Percentiles rank a stretch among this genome's conserved stretches.
Evolutionary conservation across 805 yeast genomes (phyloP).

Genomic region (Candida schatavii): DNA sequence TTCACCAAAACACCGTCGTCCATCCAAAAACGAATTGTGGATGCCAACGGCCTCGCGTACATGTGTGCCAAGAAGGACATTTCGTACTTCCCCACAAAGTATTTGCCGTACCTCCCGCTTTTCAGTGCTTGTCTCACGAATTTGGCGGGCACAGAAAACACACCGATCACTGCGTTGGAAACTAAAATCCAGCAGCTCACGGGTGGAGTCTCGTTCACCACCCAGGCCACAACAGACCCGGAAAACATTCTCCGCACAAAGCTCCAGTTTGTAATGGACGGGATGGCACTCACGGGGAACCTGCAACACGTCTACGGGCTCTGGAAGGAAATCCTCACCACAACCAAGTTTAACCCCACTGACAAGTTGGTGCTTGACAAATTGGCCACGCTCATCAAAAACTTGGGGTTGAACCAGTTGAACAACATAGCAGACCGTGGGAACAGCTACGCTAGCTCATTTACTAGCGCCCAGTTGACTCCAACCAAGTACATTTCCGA

Average conservation of each 20-base stretch:
- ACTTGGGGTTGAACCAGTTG: slow-evolving; percentile 72
- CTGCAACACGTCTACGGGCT: slow-evolving; percentile 57
- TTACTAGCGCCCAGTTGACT: slow-evolving; percentile 63
- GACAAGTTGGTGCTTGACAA: slow-evolving; percentile 50
- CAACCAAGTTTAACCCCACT: slow-evolving; percentile 62
- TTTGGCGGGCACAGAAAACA: slow-evolving; percentile 71
- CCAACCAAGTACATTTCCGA: slow-evolving; percentile 61
- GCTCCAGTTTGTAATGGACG: slow-evolving; percentile 56
- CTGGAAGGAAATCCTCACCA: slow-evolving; percentile 63
- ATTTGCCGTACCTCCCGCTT: slow-evolving; percentile 69
- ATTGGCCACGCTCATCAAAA: slow-evolving; percentile 67
- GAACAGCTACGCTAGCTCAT: slow-evolving; percentile 74
- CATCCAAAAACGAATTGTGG: slow-evolving; percentile 51
- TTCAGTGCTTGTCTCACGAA: slow-evolving; percentile 79
- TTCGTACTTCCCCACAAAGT: slow-evolving; percentile 54
- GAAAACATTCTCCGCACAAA: slow-evolving; percentile 33
- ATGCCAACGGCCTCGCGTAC: slow-evolving; percentile 81
- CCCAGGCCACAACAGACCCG: slow-evolving; percentile 57
- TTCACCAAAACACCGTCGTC: slow-evolving; percentile 28
- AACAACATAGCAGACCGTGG: slow-evolving; percentile 84
- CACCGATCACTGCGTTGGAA: slow-evolving; percentile 77
- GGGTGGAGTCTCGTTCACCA: slow-evolving; percentile 76
- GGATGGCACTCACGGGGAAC: slow-evolving; percentile 69
- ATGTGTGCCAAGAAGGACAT: slow-evolving; percentile 65
- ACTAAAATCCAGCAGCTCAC: slow-evolving; percentile 78